Base-by-base conservation (phyloP, 139 green algal genomes). In the Desmodesmus armatus region DNA sequence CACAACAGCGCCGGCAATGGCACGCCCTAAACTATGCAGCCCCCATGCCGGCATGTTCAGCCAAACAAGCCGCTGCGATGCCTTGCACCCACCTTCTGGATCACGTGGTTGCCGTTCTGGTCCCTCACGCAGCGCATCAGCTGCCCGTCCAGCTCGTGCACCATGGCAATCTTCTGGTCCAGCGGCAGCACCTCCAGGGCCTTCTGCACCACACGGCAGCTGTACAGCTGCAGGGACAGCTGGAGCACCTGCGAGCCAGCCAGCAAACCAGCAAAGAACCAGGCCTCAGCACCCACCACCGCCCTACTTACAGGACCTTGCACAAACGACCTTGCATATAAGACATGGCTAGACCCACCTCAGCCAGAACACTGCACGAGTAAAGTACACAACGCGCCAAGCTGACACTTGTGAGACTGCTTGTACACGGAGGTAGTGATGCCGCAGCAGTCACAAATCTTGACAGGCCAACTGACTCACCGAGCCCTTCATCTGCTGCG, bases 81-180 rank as follows among this genome's bases (percentile, higher is more conserved):
- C n/a, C n/a, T 33, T 39, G 27, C 27, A 7, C 60, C 5, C 60
- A 69, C 60, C 82, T 96, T 97, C 81, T 98, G 96, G 27, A 99
- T 95, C 49, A 99, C 96, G 84, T 99, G 96, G 91, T 99, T 99
- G 82, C 96, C 96, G 69, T 99, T 99, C 89, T 98, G 95, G 88
- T 99, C 96, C 33, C 91, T 89, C 63, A 98, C 93, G 82, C 93
- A 97, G 53, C 92, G 87, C 86, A 97, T 94, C 37, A 96, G 91
- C 58, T 94, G 80, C 0, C 90, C 91, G 21, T 97, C 91, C 75
- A 97, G 87, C 87, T 97, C 92, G 5, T 44, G 37, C 39, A 94
- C 87, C 44, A 97, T 72, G 73, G 51, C 17, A 2, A 87, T 47
- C 47, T 82, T 74, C 53, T 87, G 44, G 27, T 91, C 85, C 77